Evolutionary conservation across 768 basidiomycete species (phyloP).

Genomic region (Obba rivulosa): DNA sequence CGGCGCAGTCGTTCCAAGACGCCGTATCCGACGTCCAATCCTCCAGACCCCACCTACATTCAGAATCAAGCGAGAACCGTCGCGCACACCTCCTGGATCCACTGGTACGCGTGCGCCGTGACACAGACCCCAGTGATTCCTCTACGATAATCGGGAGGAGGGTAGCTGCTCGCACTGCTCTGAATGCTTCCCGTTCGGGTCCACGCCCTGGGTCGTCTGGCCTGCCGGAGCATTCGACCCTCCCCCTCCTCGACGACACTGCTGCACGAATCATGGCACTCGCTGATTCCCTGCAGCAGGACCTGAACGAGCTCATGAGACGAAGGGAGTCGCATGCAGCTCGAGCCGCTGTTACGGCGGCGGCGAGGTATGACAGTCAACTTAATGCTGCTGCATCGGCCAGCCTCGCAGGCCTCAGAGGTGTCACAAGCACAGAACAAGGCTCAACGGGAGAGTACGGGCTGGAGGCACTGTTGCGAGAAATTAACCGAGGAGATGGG

Average conservation of each 20-base stretch:
- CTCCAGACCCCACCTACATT: not conserved
- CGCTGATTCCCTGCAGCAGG: not conserved
- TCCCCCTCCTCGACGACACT: not conserved
- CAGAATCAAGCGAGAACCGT: not conserved
- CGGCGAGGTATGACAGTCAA: not conserved
- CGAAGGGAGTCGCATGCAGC: not conserved
- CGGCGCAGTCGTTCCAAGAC: not conserved
- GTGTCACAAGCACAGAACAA: not conserved
- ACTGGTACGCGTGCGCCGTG: not conserved
- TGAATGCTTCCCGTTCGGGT: not conserved
- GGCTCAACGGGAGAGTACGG: not conserved
- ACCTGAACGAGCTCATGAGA: not conserved
- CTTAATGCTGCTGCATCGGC: not conserved
- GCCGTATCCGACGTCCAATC: not conserved
- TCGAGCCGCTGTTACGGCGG: not conserved
- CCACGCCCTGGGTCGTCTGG: not conserved
- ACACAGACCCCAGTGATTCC: constrained; percentile 5
- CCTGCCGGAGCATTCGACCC: too few species aligned
- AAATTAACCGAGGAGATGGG: too few species aligned
- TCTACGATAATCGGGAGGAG: constrained; percentile 14
- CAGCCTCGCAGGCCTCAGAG: not conserved
- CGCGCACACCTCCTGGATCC: not conserved
- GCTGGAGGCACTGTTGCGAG: not conserved
- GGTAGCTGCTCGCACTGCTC: constrained; percentile 14
- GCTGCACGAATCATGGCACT: not conserved